Evolutionary conservation across 2,329 filamentous ascomycete genomes (phyloP).

Genomic region (Cladophialophora yegresii): DNA sequence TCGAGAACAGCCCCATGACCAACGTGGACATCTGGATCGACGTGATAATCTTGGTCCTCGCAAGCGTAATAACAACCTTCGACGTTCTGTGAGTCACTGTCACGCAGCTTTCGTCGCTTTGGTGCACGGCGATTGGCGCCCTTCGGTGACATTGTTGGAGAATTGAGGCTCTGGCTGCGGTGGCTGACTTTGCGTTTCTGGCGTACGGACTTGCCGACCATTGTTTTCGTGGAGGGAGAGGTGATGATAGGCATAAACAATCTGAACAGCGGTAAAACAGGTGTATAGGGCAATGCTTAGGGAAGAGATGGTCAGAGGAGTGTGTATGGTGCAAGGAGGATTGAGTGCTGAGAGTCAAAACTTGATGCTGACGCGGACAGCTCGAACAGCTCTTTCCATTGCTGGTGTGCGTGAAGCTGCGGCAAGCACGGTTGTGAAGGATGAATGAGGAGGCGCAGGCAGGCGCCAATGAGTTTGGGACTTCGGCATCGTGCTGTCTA

Average conservation of each 20-base stretch:
- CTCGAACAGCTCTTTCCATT: neutral
- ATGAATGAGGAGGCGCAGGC: neutral
- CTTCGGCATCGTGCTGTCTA: neutral
- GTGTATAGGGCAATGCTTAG: neutral
- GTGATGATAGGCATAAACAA: slow-evolving; percentile 5
- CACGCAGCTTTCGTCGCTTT: slow-evolving; percentile 20
- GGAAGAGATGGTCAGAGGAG: neutral
- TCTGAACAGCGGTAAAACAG: slow-evolving; percentile 5
- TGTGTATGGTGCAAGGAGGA: neutral
- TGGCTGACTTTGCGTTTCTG: slow-evolving; percentile 3
- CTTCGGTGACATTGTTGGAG: neutral
- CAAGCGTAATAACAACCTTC: slow-evolving; percentile 23
- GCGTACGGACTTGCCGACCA: slow-evolving; percentile 2
- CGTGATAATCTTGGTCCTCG: slow-evolving; percentile 24
- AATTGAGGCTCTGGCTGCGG: neutral
- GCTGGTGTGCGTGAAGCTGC: neutral
- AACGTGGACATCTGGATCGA: slow-evolving; percentile 27
- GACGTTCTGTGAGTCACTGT: slow-evolving; percentile 18
- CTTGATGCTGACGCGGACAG: neutral
- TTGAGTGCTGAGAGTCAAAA: neutral
- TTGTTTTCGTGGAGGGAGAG: neutral
- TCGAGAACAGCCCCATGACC: slow-evolving; percentile 1
- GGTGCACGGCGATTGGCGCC: neutral
- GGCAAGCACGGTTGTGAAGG: neutral
- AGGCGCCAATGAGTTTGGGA: neutral